Conservation (phyloP, 345 rosid genomes). For the Iberis pinnata region DNA sequence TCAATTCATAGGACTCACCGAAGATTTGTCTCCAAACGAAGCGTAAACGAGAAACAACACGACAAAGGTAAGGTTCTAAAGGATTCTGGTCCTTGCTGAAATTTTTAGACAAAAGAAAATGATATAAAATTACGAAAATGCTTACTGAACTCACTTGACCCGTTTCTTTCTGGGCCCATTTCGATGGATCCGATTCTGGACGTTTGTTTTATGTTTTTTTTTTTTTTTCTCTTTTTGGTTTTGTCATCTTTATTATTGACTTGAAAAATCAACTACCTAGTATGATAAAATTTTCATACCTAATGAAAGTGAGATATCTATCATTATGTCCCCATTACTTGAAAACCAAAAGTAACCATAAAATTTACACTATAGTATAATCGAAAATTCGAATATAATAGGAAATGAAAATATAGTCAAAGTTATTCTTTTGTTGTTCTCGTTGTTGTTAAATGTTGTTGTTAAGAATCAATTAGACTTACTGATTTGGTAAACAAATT, state of each 20-base stretch:
- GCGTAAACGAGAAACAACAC: neutral
- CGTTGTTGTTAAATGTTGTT: too few species aligned
- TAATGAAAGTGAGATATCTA: conserved; percentile 7
- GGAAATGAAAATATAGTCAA: too few species aligned
- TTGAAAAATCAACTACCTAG: too few species aligned
- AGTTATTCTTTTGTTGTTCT: too few species aligned
- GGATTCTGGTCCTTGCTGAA: neutral
- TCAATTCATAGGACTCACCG: conserved; percentile 16
- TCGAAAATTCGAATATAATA: too few species aligned
- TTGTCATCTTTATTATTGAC: neutral
- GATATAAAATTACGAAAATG: neutral
- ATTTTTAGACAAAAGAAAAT: too few species aligned
- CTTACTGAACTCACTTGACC: conserved; percentile 10
- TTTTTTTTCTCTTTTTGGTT: neutral
- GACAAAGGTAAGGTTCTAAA: conserved; percentile 1
- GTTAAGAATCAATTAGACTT: too few species aligned
- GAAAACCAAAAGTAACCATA: too few species aligned
- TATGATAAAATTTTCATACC: neutral
- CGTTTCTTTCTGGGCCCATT: conserved; percentile 17
- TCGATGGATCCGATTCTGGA: conserved; percentile 3
- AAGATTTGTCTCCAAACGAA: conserved; percentile 1
- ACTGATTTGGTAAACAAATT: neutral
- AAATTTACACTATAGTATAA: too few species aligned
- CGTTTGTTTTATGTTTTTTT: neutral
- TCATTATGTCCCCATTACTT: conserved; percentile 1